These are phyloP conservation scores for Porphyrellus sp. DNA, from an alignment of 1,284 basidiomycete genomes.

Conservation along the genomic window DNA sequence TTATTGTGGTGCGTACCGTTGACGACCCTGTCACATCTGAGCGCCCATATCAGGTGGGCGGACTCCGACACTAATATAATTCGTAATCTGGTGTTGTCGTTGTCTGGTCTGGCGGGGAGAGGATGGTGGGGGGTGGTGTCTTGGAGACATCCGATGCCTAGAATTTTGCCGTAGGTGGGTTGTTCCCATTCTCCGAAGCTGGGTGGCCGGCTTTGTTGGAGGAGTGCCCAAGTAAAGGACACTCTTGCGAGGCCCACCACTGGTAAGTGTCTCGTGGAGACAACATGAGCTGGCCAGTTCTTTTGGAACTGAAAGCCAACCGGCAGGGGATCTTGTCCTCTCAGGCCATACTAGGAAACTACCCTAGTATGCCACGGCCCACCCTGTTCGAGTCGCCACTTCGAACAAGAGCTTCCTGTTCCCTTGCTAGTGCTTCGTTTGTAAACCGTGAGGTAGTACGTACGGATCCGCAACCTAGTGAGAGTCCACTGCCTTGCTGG, in stretches of 20 bases:
- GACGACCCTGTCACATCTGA: neutral
- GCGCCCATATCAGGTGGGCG: neutral
- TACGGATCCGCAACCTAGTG: constrained; percentile 2
- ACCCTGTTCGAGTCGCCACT: neutral
- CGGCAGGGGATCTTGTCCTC: constrained; percentile 5
- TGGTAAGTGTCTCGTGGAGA: neutral
- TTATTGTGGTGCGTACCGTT: neutral
- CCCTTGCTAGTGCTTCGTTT: constrained; percentile 9
- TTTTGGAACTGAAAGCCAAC: constrained; percentile 1
- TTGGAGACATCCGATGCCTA: no score
- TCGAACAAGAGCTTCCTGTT: constrained; percentile 1
- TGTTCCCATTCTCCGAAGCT: no score
- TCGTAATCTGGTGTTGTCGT: no score
- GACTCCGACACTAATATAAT: neutral
- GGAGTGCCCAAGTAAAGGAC: no score
- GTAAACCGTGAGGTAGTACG: neutral
- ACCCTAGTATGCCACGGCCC: neutral
- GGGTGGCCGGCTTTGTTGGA: no score
- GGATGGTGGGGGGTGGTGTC: no score
- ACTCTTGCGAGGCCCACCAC: constrained; percentile 1
- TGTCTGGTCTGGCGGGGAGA: no score
- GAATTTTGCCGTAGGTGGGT: no score
- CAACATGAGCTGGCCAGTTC: constrained; percentile 4
- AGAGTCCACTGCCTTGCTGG: constrained; percentile 7
- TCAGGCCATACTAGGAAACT: constrained; percentile 2